Percentiles rank a stretch among this genome's conserved stretches.
These are phyloP conservation scores for Debaryomyces prosopidis DNA, from an alignment of 805 yeast genomes.

Conservation along the genomic window DNA sequence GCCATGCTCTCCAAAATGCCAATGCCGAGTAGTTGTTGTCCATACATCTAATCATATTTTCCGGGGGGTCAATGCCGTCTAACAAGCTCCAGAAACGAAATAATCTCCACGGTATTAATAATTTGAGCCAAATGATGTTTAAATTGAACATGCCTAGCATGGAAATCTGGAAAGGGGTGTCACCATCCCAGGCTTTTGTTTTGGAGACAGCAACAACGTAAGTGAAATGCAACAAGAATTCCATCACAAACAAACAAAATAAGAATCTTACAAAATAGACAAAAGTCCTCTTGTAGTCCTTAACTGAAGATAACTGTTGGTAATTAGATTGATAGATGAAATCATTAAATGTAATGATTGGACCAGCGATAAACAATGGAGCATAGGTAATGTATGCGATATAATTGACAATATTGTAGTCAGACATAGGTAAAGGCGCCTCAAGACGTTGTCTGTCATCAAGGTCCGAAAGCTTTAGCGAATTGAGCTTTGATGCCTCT, in stretches of 20 bases:
- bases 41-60: constrained; percentile 95
- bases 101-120: constrained; percentile 93
- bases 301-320: constrained; percentile 57
- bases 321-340: constrained; percentile 70
- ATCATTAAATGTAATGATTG: constrained; percentile 90
- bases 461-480: constrained; percentile 15
- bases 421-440: constrained; percentile 59
- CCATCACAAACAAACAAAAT: constrained; percentile 85
- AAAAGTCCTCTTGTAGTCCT: constrained; percentile 47
- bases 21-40: constrained; percentile 89
- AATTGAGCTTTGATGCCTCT: constrained; percentile 9
- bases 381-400: constrained; percentile 78
- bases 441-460: constrained; percentile 67
- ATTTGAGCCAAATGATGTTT: constrained; percentile 89
- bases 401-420: constrained; percentile 66
- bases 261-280: constrained; percentile 67
- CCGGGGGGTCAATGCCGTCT: constrained; percentile 97
- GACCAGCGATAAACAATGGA: constrained; percentile 94
- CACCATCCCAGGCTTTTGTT: constrained; percentile 85
- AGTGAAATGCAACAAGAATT: constrained; percentile 78
- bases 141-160: constrained; percentile 92
- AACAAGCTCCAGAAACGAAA: constrained; percentile 89
- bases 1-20: constrained; percentile 99
- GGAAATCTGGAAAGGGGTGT: constrained; percentile 88
- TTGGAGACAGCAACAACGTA: constrained; percentile 94